Conservation (phyloP, 176 grass and related monocot species). For the Thalia dealbata region DNA sequence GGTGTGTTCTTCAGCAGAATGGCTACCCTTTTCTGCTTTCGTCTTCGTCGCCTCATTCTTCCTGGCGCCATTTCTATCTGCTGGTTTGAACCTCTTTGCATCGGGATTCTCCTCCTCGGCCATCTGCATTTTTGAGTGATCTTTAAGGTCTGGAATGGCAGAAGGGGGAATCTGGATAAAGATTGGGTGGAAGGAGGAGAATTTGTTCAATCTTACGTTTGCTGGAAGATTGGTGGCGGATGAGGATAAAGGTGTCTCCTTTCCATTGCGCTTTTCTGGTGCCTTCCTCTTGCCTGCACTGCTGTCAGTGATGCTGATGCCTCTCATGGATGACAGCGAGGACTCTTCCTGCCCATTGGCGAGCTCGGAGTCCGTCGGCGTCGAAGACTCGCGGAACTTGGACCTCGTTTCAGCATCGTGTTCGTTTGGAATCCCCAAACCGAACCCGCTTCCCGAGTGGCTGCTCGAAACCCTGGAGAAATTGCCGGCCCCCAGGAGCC, state of each 20-base stretch:
- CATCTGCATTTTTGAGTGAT: constrained; percentile 17
- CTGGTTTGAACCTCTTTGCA: constrained; percentile 32
- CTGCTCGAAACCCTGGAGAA: constrained; percentile 38
- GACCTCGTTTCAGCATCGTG: constrained; percentile 4
- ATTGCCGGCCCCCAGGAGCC: constrained; percentile 11
- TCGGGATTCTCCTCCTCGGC: constrained; percentile 10
- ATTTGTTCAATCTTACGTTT: not conserved
- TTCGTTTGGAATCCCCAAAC: not conserved
- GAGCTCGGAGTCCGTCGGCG: not conserved
- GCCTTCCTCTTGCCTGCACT: constrained; percentile 42
- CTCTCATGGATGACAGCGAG: constrained; percentile 3
- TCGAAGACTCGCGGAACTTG: not conserved
- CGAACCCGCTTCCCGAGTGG: constrained; percentile 12
- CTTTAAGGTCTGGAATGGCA: not conserved
- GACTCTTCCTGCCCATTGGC: constrained; percentile 3
- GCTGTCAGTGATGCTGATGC: constrained; percentile 10
- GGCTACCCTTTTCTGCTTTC: not conserved
- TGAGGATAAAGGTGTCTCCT: constrained; percentile 12
- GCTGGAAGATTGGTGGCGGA: not conserved
- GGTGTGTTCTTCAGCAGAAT: not conserved
- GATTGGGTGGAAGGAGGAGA: not conserved
- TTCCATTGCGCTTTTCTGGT: constrained; percentile 32
- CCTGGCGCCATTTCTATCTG: not conserved
- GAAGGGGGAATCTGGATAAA: not conserved
- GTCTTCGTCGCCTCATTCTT: not conserved